Evolutionary conservation across 2,329 filamentous ascomycete species (phyloP).

Genomic region (Aspergillus pseudonomiae): DNA sequence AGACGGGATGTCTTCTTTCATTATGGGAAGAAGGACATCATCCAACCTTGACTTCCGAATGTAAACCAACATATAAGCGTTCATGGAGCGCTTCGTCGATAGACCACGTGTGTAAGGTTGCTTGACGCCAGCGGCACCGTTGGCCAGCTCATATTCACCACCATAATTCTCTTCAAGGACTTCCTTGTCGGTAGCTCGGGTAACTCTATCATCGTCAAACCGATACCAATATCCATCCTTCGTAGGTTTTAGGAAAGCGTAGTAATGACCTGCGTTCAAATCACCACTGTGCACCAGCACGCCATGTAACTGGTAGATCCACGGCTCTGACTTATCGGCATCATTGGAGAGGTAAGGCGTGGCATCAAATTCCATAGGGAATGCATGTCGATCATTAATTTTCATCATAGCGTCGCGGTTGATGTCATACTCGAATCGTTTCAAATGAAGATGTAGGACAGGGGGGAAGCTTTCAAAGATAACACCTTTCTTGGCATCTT

Average conservation of each 20-base stretch:
- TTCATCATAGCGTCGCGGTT: conserved; percentile 98
- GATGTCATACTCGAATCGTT: conserved; percentile 97
- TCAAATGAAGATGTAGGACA: conserved; percentile 90
- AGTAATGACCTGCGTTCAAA: conserved; percentile 96
- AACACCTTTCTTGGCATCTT: conserved; percentile 96
- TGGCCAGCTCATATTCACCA: conserved; percentile 71
- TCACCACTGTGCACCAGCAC: conserved; percentile 96
- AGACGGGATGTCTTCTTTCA: conserved; percentile 75
- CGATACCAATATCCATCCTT: conserved; percentile 96
- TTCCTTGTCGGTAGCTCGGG: conserved; percentile 87
- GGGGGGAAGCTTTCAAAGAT: conserved; percentile 96
- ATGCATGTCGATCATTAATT: conserved; percentile 62
- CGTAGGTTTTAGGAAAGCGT: conserved; percentile 90
- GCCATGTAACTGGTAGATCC: conserved; percentile 89
- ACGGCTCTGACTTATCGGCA: conserved; percentile 84
- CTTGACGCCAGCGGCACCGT: conserved; percentile 60
- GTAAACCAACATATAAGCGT: conserved; percentile 99
- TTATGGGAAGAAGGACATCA: conserved; percentile 74
- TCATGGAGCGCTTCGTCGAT: conserved; percentile 72
- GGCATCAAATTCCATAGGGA: conserved; percentile 60
- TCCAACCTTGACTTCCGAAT: conserved; percentile 86
- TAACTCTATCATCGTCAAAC: conserved; percentile 96
- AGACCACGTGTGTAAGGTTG: conserved; percentile 67
- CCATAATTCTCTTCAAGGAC: conserved; percentile 97
- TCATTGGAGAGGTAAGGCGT: conserved; percentile 83